These are phyloP conservation scores for Nakaseomyces sp. DNA, from an alignment of 1,139 yeast species.

Conservation along the genomic window DNA sequence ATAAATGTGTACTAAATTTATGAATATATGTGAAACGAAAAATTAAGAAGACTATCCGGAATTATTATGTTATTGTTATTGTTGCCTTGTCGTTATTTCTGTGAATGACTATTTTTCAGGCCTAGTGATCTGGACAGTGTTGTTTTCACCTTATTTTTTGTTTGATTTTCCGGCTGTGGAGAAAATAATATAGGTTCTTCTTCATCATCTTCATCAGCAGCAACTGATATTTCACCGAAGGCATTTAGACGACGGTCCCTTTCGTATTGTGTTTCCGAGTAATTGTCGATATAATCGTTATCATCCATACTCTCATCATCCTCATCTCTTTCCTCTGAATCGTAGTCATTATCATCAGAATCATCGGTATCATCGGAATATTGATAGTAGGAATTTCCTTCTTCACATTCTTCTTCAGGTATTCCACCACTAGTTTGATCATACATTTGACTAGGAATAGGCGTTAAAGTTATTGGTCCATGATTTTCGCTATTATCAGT, in stretches of 20 bases:
- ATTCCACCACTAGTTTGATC: neutral
- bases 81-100: no score
- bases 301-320: slow-evolving; percentile 16
- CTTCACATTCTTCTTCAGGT: slow-evolving; percentile 10
- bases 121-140: slow-evolving; percentile 1
- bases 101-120: neutral
- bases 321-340: slow-evolving; percentile 9
- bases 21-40: neutral
- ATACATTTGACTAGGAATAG: neutral
- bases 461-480: slow-evolving; percentile 3
- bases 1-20: neutral
- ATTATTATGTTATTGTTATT: no score
- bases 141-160: neutral
- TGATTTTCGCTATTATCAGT: neutral
- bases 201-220: slow-evolving; percentile 51
- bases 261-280: slow-evolving; percentile 60
- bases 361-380: neutral
- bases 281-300: slow-evolving; percentile 24
- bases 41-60: no score
- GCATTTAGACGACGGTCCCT: slow-evolving; percentile 74
- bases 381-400: slow-evolving; percentile 6
- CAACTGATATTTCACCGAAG: slow-evolving; percentile 46
- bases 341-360: slow-evolving; percentile 9
- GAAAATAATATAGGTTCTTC: slow-evolving; percentile 28
- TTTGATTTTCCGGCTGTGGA: neutral